A percentile compares a stretch with the other conserved stretches of the same genome.
These are phyloP conservation scores for Acanthamoeba triangularis DNA, from an alignment of 208 protist species.

Conservation along the genomic window DNA sequence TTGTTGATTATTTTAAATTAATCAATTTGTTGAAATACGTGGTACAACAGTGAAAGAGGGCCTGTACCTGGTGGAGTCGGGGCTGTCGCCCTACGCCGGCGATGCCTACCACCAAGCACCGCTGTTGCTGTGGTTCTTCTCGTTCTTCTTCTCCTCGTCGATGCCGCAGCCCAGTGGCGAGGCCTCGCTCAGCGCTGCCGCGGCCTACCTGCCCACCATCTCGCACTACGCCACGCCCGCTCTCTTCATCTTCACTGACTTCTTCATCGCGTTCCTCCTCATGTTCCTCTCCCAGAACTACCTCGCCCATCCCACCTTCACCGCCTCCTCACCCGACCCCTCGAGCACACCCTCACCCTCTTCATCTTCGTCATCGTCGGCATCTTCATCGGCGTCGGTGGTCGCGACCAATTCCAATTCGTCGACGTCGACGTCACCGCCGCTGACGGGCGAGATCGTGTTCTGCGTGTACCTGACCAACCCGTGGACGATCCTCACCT, in stretches of 20 bases:
- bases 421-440: neutral
- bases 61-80: slow-evolving; percentile 19
- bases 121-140: slow-evolving; percentile 71
- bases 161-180: neutral
- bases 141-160: slow-evolving; percentile 42
- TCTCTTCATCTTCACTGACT: slow-evolving; percentile 63
- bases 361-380: neutral
- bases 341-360: neutral
- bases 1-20: neutral
- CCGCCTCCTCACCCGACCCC: neutral
- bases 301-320: slow-evolving; percentile 66
- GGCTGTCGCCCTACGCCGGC: slow-evolving; percentile 69
- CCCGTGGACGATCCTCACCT: slow-evolving; percentile 75
- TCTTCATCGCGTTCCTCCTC: slow-evolving; percentile 76
- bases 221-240: slow-evolving; percentile 13
- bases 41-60: slow-evolving; percentile 64
- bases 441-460: slow-evolving; percentile 47
- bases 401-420: neutral
- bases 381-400: neutral
- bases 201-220: neutral
- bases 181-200: neutral
- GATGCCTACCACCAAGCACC: slow-evolving; percentile 77
- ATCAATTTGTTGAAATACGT: neutral
- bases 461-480: slow-evolving; percentile 75
- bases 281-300: slow-evolving; percentile 66